phyloP scores from a whole-genome alignment of 2,329 filamentous ascomycete genomes.

The Colletotrichum sp. region DNA sequence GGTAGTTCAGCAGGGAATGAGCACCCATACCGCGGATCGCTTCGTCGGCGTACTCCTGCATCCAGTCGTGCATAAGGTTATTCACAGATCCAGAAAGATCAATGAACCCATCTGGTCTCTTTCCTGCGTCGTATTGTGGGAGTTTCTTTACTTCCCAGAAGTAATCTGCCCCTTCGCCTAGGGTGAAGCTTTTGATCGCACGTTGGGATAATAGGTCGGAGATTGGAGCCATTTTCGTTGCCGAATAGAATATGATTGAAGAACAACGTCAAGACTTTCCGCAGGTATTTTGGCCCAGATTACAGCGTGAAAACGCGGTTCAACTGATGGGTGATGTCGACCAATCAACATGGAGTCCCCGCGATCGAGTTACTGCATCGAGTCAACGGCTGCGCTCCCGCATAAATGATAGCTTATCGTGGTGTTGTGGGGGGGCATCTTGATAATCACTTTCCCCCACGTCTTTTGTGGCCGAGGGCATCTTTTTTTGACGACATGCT shows the following conservation, averaged over 20 bases:
- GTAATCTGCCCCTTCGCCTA: background rate
- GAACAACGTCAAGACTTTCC: background rate
- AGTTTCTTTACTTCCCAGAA: background rate
- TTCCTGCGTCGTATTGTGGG: background rate
- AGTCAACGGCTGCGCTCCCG: background rate
- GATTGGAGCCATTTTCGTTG: background rate
- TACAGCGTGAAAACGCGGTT: fast-evolving
- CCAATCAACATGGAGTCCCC: background rate
- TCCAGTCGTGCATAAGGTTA: background rate
- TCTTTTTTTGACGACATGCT: background rate
- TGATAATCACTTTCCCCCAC: background rate
- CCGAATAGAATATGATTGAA: too few species aligned
- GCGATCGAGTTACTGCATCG: background rate
- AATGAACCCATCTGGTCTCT: background rate
- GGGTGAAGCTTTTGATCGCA: background rate
- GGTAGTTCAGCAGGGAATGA: background rate
- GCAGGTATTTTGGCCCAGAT: fast-evolving
- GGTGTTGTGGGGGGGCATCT: background rate
- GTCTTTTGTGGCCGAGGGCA: fast-evolving
- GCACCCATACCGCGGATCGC: background rate
- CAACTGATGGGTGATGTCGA: fast-evolving
- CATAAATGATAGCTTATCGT: background rate
- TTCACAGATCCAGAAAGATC: background rate
- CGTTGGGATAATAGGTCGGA: background rate
- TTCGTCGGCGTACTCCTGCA: background rate